These are phyloP conservation scores for Escovopsis sp. DNA, from an alignment of 2,329 filamentous ascomycete genomes.

Conservation along the genomic window DNA sequence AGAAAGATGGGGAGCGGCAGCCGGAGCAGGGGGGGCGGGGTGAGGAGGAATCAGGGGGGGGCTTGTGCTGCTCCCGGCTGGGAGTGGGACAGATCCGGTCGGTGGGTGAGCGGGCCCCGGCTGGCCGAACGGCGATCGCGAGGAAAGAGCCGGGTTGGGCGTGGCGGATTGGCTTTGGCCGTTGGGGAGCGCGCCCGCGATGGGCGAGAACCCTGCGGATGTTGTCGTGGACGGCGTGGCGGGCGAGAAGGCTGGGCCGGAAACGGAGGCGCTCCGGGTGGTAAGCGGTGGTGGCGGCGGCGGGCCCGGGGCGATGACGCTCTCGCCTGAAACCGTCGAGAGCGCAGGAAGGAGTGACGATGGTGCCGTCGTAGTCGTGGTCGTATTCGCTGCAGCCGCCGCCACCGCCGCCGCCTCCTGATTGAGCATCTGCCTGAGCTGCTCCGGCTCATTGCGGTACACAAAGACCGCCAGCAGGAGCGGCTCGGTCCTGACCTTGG, in stretches of 20 bases:
- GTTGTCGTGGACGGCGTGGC: slow-evolving; percentile 27
- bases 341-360: no score
- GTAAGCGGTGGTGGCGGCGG: slow-evolving; percentile 20
- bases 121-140: slow-evolving; percentile 15
- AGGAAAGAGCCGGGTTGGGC: slow-evolving; percentile 20
- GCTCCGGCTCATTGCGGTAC: slow-evolving; percentile 46
- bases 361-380: no score
- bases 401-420: slow-evolving; percentile 7
- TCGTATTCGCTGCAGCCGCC: not conserved
- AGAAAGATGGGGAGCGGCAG: not conserved
- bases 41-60: slow-evolving; percentile 3
- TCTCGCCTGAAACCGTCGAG: no score
- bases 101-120: slow-evolving; percentile 11
- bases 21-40: slow-evolving; percentile 4
- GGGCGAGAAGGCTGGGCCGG: slow-evolving; percentile 39
- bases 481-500: slow-evolving; percentile 54
- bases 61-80: not conserved
- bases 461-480: slow-evolving; percentile 77
- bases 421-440: slow-evolving; percentile 13
- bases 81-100: slow-evolving; percentile 5
- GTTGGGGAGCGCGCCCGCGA: slow-evolving; percentile 15
- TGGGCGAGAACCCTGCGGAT: slow-evolving; percentile 19
- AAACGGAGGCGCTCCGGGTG: slow-evolving; percentile 31
- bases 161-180: slow-evolving; percentile 19
- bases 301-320: slow-evolving; percentile 14